phyloP scores from a whole-genome alignment of 179 eudicot species.

The Spergularia azorica region DNA sequence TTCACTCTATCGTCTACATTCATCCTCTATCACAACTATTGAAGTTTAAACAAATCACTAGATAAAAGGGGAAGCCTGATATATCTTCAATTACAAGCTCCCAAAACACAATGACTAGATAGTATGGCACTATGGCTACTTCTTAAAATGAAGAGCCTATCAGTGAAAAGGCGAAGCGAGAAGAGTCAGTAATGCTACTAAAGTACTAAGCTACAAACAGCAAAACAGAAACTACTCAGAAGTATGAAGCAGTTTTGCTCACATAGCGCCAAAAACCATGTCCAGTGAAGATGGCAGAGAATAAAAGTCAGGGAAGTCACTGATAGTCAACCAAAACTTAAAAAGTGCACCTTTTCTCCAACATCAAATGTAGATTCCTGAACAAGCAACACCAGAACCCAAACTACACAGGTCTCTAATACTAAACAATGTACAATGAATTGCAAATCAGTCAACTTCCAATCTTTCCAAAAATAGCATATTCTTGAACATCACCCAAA shows the following conservation, averaged over 20 bases:
- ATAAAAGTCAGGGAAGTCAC: not conserved
- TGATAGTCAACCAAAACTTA: constrained; percentile 11
- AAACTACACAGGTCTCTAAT: constrained; percentile 15
- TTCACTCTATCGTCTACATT: no score
- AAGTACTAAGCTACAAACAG: constrained; percentile 5
- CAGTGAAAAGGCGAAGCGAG: constrained; percentile 17
- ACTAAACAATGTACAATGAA: constrained; percentile 10
- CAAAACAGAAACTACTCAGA: constrained; percentile 15
- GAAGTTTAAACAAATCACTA: no score
- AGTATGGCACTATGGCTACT: no score
- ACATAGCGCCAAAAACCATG: constrained; percentile 19
- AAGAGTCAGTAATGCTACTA: constrained; percentile 8
- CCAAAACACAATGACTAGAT: no score
- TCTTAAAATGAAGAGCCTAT: constrained; percentile 10
- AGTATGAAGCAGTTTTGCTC: not conserved
- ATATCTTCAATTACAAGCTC: no score
- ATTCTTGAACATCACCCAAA: not conserved
- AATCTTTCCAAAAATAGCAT: not conserved
- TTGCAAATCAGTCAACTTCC: constrained; percentile 7
- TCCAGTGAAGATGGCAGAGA: not conserved
- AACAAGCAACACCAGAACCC: constrained; percentile 19
- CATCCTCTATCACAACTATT: no score
- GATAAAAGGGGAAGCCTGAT: no score
- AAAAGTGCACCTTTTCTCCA: constrained; percentile 11
- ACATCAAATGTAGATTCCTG: constrained; percentile 12